phyloP scores from a whole-genome alignment of 2,329 filamentous ascomycete genomes.

The Phialophora tarda region DNA sequence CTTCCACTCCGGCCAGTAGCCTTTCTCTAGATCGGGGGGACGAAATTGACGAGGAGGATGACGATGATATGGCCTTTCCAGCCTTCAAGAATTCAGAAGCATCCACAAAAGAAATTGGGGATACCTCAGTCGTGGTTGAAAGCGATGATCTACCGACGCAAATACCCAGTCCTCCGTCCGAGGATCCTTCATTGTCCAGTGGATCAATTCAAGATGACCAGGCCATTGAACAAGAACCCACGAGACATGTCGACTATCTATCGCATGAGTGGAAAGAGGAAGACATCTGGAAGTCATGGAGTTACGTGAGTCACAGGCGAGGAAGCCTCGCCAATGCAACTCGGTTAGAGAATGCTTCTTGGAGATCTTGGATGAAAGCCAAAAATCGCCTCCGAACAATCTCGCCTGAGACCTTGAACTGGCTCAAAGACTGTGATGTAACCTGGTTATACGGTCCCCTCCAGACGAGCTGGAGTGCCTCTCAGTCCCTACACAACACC shows the following conservation, averaged over 20 bases:
- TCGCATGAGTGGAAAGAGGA: slow-evolving; percentile 94
- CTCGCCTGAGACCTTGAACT: slow-evolving; percentile 89
- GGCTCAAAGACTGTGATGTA: slow-evolving; percentile 96
- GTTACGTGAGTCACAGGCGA: slow-evolving; percentile 82
- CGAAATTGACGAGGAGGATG: slow-evolving; percentile 39
- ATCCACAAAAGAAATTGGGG: slow-evolving; percentile 10
- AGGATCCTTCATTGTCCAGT: slow-evolving; percentile 62
- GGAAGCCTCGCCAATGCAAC: slow-evolving; percentile 80
- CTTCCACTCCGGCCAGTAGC: slow-evolving; percentile 48
- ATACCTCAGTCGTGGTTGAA: slow-evolving; percentile 47
- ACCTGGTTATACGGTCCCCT: slow-evolving; percentile 97
- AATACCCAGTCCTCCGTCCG: slow-evolving; percentile 58
- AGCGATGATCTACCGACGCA: slow-evolving; percentile 29
- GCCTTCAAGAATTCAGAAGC: slow-evolving; percentile 46
- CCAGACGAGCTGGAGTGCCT: slow-evolving; percentile 66
- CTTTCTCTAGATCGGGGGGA: slow-evolving; percentile 45
- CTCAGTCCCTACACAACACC: slow-evolving; percentile 45
- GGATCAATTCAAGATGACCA: slow-evolving; percentile 79
- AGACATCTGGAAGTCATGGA: slow-evolving; percentile 97
- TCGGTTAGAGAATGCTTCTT: slow-evolving; percentile 91
- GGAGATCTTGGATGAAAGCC: slow-evolving; percentile 94
- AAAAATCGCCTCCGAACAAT: slow-evolving; percentile 87
- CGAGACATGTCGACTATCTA: slow-evolving; percentile 91
- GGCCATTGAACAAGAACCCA: slow-evolving; percentile 73
- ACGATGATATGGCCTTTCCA: slow-evolving; percentile 51